These are phyloP conservation scores for Coniella vitis DNA, from an alignment of 2,329 filamentous ascomycete genomes.

Conservation along the genomic window DNA sequence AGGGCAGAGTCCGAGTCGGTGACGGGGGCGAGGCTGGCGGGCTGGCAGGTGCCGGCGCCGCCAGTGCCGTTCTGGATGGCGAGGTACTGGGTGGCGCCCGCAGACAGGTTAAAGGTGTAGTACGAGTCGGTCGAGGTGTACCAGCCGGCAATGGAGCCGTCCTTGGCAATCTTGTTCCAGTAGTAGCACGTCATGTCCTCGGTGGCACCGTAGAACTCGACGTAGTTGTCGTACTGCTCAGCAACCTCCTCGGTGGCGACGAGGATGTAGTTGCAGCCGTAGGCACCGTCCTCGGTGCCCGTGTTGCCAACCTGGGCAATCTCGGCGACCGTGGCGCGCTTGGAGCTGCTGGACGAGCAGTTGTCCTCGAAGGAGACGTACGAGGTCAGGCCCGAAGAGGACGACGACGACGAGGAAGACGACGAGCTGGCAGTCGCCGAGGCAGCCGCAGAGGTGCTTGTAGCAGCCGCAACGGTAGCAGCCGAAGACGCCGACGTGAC, in stretches of 20 bases:
- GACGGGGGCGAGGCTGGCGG: slow-evolving; percentile 22
- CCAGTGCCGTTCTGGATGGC: slow-evolving; percentile 41
- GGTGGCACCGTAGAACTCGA: slow-evolving; percentile 19
- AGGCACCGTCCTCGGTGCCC: slow-evolving; percentile 29
- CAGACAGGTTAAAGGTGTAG: slow-evolving; percentile 34
- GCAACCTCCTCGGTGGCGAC: slow-evolving; percentile 29
- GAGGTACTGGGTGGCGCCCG: slow-evolving; percentile 31
- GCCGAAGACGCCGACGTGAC: neutral
- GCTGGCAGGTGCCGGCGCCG: slow-evolving; percentile 40
- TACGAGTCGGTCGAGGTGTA: slow-evolving; percentile 31
- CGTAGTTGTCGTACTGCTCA: slow-evolving; percentile 30
- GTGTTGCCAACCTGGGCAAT: slow-evolving; percentile 43
- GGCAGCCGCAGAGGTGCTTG: slow-evolving; percentile 6
- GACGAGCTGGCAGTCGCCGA: slow-evolving; percentile 6
- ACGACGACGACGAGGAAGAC: slow-evolving; percentile 20
- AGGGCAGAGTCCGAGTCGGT: slow-evolving; percentile 34
- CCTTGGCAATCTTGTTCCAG: slow-evolving; percentile 47
- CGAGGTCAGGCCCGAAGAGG: slow-evolving; percentile 34
- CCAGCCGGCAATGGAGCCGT: slow-evolving; percentile 40
- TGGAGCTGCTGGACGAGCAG: slow-evolving; percentile 22
- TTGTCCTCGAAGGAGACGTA: slow-evolving; percentile 29
- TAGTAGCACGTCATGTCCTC: slow-evolving; percentile 31
- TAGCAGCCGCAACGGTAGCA: neutral
- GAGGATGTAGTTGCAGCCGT: slow-evolving; percentile 47
- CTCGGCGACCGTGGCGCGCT: slow-evolving; percentile 37